Percentiles rank a stretch among this genome's conserved stretches.
Evolutionary conservation across 179 eudicot genomes (phyloP).

Genomic region (Amaranthus tricolor): DNA sequence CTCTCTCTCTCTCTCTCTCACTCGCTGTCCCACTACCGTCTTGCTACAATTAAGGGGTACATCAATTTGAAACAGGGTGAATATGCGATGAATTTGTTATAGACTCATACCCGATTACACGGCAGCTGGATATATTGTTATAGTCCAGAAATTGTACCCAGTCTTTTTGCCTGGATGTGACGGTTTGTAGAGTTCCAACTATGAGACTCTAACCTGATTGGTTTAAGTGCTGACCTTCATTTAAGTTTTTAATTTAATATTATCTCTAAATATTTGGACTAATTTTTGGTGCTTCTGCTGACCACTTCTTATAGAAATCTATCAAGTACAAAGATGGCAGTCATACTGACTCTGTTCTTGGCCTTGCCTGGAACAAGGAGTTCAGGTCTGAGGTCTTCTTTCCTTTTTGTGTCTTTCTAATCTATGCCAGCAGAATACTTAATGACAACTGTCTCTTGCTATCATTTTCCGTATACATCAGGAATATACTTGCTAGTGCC

Average conservation of each 20-base stretch:
- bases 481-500: slow-evolving; percentile 96
- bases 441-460: neutral
- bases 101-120: neutral
- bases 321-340: slow-evolving; percentile 75
- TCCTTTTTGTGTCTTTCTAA: neutral
- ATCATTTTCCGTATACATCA: slow-evolving; percentile 22
- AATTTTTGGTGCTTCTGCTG: slow-evolving; percentile 9
- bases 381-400: slow-evolving; percentile 47
- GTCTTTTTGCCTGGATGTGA: neutral
- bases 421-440: neutral
- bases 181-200: neutral
- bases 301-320: slow-evolving; percentile 49
- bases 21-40: neutral
- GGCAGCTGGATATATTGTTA: neutral
- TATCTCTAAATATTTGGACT: neutral
- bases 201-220: neutral
- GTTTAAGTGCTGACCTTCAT: neutral
- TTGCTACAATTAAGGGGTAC: too few relatives aligned
- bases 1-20: neutral
- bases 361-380: slow-evolving; percentile 96
- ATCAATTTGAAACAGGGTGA: too few relatives aligned
- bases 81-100: too few relatives aligned
- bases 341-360: slow-evolving; percentile 88
- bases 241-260: neutral
- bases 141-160: neutral